Evolutionary conservation across 805 yeast species (phyloP), one percentile per base, ranked within the genome.

Genomic region (Crinitomyces ghanaensis): DNA sequence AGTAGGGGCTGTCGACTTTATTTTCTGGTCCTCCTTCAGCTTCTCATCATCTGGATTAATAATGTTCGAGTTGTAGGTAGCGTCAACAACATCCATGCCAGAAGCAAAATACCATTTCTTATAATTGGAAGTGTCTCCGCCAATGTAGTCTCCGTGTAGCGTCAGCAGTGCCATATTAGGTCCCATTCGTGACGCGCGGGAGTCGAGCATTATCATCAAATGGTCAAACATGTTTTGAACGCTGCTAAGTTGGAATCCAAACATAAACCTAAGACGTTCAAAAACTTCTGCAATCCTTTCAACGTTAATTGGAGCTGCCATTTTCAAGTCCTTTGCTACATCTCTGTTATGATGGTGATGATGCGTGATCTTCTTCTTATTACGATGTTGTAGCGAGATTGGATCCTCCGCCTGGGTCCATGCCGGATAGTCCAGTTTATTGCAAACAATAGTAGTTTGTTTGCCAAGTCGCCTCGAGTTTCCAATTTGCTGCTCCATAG

Each of bases 31-130:
- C 16, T 28, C 16, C 9, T 17, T 13, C 28, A 30, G 26, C 23
- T 34, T 11, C 9, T 26, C n/a, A 26, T 9, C n/a, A 25, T 25
- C 15, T 11, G 23, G 23, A 11, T 20, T 11, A 11, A 20, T 20
- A 8, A 11, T 20, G 17, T 6, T 25, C 15, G 12, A 17, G 15
- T 14, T 6, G 15, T 25, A 11, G 7, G 12, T 14, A 21, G 24
- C 9, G 24, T 72, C 77, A 36, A 70, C 73, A 23, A 70, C 52
- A 56, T 79, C 85, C 59, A 78, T 61, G 39, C 70, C 72, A 2
- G 82, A 71, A 1, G 84, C 83, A 56, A 80, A 76, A 46, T 76
- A 78, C 91, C 91, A 79, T 44, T 74, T 78, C 38, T 68, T 65
- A 49, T 70, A 79, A 48, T 79, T 79, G 1, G 88, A 62, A 43